Evolutionary conservation across 306 rosid species (phyloP).

Genomic region (Vicia villosa): DNA sequence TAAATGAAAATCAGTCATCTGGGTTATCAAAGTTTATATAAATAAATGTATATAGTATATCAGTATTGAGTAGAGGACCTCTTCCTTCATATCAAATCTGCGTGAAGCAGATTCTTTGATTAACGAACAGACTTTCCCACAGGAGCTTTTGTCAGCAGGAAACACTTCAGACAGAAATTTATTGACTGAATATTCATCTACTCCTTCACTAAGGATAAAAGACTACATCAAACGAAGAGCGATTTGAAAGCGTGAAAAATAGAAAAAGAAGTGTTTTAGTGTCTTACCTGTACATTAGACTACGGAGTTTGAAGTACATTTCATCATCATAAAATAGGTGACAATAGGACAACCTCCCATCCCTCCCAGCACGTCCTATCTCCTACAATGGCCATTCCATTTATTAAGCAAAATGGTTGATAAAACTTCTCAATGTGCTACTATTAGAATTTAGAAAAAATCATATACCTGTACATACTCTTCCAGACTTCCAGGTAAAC

Average conservation of each 20-base stretch:
- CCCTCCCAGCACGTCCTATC: constrained; percentile 93
- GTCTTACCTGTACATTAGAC: constrained; percentile 80
- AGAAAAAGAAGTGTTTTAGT: not conserved
- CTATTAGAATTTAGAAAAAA: constrained; percentile 32
- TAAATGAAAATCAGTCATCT: constrained; percentile 20
- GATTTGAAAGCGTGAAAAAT: constrained; percentile 11
- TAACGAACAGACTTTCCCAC: constrained; percentile 66
- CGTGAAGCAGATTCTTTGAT: constrained; percentile 85
- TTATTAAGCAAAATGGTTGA: constrained; percentile 29
- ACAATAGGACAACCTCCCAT: constrained; percentile 85
- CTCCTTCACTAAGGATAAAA: constrained; percentile 78
- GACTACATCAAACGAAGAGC: constrained; percentile 25
- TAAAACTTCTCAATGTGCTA: constrained; percentile 21
- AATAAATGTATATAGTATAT: constrained; percentile 24
- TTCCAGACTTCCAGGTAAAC: constrained; percentile 95
- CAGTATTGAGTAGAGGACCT: constrained; percentile 59
- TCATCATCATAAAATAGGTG: constrained; percentile 80
- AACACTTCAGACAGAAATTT: constrained; percentile 78
- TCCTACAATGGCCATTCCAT: constrained; percentile 55
- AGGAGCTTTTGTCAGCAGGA: constrained; percentile 48
- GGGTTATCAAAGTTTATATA: constrained; percentile 29
- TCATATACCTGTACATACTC: constrained; percentile 84
- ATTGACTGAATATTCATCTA: constrained; percentile 78
- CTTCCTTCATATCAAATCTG: constrained; percentile 91
- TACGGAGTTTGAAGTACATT: constrained; percentile 80